Percentiles rank a stretch among this genome's conserved stretches.
Evolutionary conservation across 352 stramenopile genomes (phyloP).

Genomic region (Globisporangium barbulae): DNA sequence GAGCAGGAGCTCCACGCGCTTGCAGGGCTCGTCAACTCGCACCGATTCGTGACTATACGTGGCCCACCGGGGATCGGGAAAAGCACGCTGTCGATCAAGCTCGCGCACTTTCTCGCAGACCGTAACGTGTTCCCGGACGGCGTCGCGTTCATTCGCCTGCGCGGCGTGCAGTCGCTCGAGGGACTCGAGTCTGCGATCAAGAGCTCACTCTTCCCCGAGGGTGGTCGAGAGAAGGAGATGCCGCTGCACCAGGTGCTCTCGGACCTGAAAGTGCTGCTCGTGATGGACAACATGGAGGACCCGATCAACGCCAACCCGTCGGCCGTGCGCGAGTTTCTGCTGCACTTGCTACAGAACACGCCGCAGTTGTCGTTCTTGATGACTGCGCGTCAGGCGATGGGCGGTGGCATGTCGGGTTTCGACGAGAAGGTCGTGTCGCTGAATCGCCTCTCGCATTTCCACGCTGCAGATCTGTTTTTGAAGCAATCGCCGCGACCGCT

Average conservation of each 20-base stretch:
- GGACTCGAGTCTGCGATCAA: slow-evolving; percentile 74
- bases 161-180: slow-evolving; percentile 67
- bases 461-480: slow-evolving; percentile 72
- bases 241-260: slow-evolving; percentile 51
- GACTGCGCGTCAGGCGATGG: slow-evolving; percentile 71
- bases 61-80: slow-evolving; percentile 75
- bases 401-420: slow-evolving; percentile 60
- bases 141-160: slow-evolving; percentile 69
- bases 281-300: slow-evolving; percentile 86
- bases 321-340: slow-evolving; percentile 52
- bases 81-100: slow-evolving; percentile 66
- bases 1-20: slow-evolving; percentile 75
- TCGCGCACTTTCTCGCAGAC: slow-evolving; percentile 72
- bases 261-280: slow-evolving; percentile 58
- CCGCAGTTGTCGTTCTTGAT: slow-evolving; percentile 62
- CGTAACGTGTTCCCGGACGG: slow-evolving; percentile 70
- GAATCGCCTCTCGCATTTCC: slow-evolving; percentile 65
- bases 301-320: slow-evolving; percentile 65
- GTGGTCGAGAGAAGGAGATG: slow-evolving; percentile 58
- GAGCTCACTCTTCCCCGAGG: slow-evolving; percentile 56
- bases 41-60: slow-evolving; percentile 69
- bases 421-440: slow-evolving; percentile 82
- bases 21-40: slow-evolving; percentile 48
- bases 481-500: slow-evolving; percentile 70
- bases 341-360: slow-evolving; percentile 63